phyloP scores from a whole-genome alignment of 495 filamentous ascomycete species.

The Chaetomium tenue region DNA sequence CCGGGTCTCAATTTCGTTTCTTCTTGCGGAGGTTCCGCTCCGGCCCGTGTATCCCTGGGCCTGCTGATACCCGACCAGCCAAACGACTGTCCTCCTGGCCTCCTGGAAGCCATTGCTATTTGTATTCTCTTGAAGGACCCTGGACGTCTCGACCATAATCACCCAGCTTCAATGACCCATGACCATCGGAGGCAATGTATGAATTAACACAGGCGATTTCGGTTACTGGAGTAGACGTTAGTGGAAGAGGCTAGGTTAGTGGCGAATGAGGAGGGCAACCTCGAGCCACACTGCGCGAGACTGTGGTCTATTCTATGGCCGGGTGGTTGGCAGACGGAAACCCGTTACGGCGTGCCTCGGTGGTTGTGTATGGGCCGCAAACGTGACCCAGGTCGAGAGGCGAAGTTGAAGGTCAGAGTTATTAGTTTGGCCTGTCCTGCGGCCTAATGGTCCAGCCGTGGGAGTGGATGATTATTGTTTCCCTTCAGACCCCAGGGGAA shows the following conservation, averaged over 20 bases:
- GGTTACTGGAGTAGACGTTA: constrained; percentile 25
- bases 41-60: constrained; percentile 20
- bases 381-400: constrained; percentile 21
- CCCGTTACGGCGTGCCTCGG: constrained; percentile 24
- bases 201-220: not conserved
- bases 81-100: constrained; percentile 25
- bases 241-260: constrained; percentile 13
- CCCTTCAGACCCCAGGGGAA: constrained; percentile 8
- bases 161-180: constrained; percentile 18
- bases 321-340: constrained; percentile 18
- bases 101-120: constrained; percentile 35
- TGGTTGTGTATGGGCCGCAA: constrained; percentile 15
- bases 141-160: constrained; percentile 32
- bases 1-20: constrained; percentile 23
- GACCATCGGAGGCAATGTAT: constrained; percentile 15
- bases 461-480: not conserved
- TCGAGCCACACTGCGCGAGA: constrained; percentile 13
- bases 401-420: not conserved
- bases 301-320: not conserved
- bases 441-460: constrained; percentile 22
- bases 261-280: constrained; percentile 28
- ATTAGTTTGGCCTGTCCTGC: constrained; percentile 13
- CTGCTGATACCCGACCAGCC: constrained; percentile 27
- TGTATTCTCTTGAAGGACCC: constrained; percentile 25
- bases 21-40: constrained; percentile 19